Evolutionary conservation across 2,329 filamentous ascomycete species (phyloP), one percentile per base, ranked within the genome.

Genomic region (Davidsoniella australis): DNA sequence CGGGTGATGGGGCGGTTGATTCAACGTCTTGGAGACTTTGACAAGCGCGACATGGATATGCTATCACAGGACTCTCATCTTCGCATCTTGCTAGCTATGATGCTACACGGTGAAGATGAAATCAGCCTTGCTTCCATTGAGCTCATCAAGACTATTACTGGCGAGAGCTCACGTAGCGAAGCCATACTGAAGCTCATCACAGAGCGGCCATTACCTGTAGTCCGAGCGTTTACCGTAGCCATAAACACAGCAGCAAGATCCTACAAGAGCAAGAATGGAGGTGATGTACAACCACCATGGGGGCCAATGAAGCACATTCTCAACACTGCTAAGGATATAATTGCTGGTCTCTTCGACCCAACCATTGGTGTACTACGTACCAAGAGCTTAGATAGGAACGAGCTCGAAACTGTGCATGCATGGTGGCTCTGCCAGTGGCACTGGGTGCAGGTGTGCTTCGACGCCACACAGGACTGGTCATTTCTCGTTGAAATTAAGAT

Each of bases 341-440:
- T 80, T 2, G 66, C 66, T 20, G 70, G 69, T 20, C 65, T 82
- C 23, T 74, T 71, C 54, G 75, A 79, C 51, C 66, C 72, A 4
- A 65, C 70, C 0, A 66, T 66, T 2, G 78, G 78, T 42, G 67
- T 78, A 47, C 61, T 78, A 45, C 67, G 75, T 55, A 66, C 68
- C n/a, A 71, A 64, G 45, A 61, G 64, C n/a, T 59, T 87, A 24
- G 73, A 76, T 24, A 61, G 68, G 1, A 72, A 71, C 51, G 82
- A 89, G 55, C 71, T 75, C 10, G 69, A 74, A 36, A 76, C 79
- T 3, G 71, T 93, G 12, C 72, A 82, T 58, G 74, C 73, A 36
- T 85, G 93, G 66, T 98, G 93, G 93, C 74, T 78, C 53, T 75
- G 77, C 50, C 75, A 88, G 56, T 98, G 93, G 93, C 73, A 75